A percentile compares a stretch with the other conserved stretches of the same genome.
Conservation (phyloP, 352 stramenopile species). For the Thalassiosira mediterranea region DNA sequence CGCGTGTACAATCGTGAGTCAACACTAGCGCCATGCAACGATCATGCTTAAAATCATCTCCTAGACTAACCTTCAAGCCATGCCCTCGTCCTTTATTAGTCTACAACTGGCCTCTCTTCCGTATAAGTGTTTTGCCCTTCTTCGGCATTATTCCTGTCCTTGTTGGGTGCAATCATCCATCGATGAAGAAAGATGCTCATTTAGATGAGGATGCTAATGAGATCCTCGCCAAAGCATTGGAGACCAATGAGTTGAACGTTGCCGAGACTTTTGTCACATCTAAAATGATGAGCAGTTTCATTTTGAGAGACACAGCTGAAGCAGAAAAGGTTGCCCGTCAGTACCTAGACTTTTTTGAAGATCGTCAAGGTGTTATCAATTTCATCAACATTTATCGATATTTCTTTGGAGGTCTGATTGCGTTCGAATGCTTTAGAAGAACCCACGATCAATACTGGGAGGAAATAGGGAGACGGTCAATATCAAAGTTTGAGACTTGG, state of each 20-base stretch:
- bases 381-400: constrained; percentile 34
- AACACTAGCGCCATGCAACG: background rate
- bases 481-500: constrained; percentile 9
- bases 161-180: background rate
- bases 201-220: background rate
- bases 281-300: constrained; percentile 35
- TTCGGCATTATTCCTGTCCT: background rate
- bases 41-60: no score
- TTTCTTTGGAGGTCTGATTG: constrained; percentile 6
- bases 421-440: constrained; percentile 3
- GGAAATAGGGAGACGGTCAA: background rate
- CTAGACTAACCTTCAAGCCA: background rate
- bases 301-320: constrained; percentile 27
- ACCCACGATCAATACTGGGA: constrained; percentile 5
- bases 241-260: constrained; percentile 23
- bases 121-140: no score
- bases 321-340: constrained; percentile 5
- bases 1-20: background rate
- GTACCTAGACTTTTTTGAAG: constrained; percentile 30
- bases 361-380: background rate
- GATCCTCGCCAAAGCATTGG: constrained; percentile 10
- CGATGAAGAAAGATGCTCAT: background rate
- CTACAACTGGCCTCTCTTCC: background rate
- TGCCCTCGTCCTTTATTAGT: background rate
- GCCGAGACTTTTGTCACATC: constrained; percentile 14